phyloP scores from a whole-genome alignment of 2,329 filamentous ascomycete genomes.

The Alternaria burnsii region DNA sequence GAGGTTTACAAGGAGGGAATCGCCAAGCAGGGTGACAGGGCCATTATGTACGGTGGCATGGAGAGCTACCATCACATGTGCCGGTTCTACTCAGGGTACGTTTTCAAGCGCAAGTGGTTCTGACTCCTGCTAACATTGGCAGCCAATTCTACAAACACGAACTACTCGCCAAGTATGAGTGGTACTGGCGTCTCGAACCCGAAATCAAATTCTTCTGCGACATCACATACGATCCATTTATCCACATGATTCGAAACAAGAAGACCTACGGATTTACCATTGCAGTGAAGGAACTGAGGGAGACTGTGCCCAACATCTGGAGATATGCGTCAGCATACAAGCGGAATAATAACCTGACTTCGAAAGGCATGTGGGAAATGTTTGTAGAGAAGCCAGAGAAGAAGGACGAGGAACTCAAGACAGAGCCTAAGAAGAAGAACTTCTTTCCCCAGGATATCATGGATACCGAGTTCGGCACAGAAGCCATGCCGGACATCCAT shows the following conservation, averaged over 20 bases:
- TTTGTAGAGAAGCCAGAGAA: constrained; percentile 82
- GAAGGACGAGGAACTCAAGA: constrained; percentile 64
- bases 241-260: constrained; percentile 91
- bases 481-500: constrained; percentile 81
- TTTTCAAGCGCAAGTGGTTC: neutral
- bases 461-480: constrained; percentile 74
- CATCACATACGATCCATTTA: constrained; percentile 98
- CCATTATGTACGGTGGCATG: constrained; percentile 99
- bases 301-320: constrained; percentile 98
- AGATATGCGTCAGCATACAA: constrained; percentile 99
- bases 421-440: constrained; percentile 71
- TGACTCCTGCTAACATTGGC: constrained; percentile 22
- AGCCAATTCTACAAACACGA: constrained; percentile 98
- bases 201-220: constrained; percentile 99
- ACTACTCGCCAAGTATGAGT: constrained; percentile 94
- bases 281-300: constrained; percentile 95
- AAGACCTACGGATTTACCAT: constrained; percentile 99
- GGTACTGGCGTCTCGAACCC: constrained; percentile 99
- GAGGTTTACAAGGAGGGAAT: constrained; percentile 96
- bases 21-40: constrained; percentile 92
- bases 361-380: constrained; percentile 98
- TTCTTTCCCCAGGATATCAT: constrained; percentile 84
- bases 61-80: constrained; percentile 99
- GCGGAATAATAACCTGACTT: constrained; percentile 86
- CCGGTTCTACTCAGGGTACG: constrained; percentile 95